Base-by-base conservation (phyloP, 768 basidiomycete species). In the Rhodotorula graminis region DNA sequence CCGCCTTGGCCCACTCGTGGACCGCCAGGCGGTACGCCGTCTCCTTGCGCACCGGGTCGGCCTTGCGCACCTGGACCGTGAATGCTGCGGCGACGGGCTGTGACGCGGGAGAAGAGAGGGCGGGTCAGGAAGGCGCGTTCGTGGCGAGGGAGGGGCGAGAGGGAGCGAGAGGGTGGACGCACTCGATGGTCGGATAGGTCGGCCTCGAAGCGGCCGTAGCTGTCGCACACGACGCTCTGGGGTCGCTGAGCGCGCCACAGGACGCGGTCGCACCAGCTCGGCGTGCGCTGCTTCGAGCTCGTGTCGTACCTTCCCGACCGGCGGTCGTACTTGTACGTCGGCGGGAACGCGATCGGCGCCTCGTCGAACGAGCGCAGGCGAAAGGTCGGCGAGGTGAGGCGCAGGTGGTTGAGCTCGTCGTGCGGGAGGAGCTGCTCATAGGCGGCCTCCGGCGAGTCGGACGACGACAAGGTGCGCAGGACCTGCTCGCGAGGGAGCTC, bases 211-310 rank as follows among this genome's bases (percentile, higher is more conserved):
- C 67, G 44, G 9, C 64, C 63, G 29, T 65, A 73, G 1, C 31
- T 27, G 19, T 69, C 8, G 8, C 62, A 52, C 6, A 47, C 42
- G 16, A 72, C 71, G 58, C 58, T 64, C 33, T 18, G 50, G 18
- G 46, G 15, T 50, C 66, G 15, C 50, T 58, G 21, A 47, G 79
- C 77, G 9, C 88, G 86, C 87, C 89, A 95, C 57, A 98, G 82
- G 31, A 99, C 87, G 11, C 95, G 88, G 80, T 99, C 95, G 80
- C 95, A 99, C 93, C 94, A 99, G 4, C 95, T 93, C 8, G 95
- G 95, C 15, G 88, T 84, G 0, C 95, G 89, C 21, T 86, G 85
- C 81, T 98, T 97, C 80, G 92, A 91, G 1, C 90, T 91, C 3
- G 89, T 84, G 79, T 98, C 95, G 77, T 91, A 98, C 71, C 87